Evolutionary conservation across 2,329 filamentous ascomycete species (phyloP).

Genomic region (Emergomyces orientalis): DNA sequence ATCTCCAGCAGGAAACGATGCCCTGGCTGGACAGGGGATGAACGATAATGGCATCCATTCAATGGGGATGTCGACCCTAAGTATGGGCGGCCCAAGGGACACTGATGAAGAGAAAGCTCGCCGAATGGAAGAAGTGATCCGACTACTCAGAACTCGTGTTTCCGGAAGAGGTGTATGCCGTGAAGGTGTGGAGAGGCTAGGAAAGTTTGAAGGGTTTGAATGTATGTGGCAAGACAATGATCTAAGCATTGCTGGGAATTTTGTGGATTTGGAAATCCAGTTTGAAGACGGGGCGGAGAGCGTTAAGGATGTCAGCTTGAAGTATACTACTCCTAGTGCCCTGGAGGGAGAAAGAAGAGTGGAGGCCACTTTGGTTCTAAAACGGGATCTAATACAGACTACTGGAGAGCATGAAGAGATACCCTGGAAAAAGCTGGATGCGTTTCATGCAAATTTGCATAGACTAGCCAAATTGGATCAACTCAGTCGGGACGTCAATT

Average conservation of each 20-base stretch:
- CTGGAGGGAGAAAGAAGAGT: slow-evolving; percentile 34
- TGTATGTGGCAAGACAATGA: slow-evolving; percentile 40
- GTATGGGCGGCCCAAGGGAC: slow-evolving; percentile 29
- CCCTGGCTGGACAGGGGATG: slow-evolving; percentile 28
- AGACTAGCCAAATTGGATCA: slow-evolving; percentile 38
- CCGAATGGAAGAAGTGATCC: slow-evolving; percentile 35
- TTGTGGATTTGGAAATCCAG: slow-evolving; percentile 39
- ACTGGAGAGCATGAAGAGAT: slow-evolving; percentile 25
- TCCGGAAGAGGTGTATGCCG: slow-evolving; percentile 37
- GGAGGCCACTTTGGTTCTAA: slow-evolving; percentile 36
- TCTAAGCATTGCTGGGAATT: slow-evolving; percentile 39
- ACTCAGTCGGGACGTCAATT: slow-evolving; percentile 38
- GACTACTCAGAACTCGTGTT: slow-evolving; percentile 32
- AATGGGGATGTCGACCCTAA: slow-evolving; percentile 31
- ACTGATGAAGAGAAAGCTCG: slow-evolving; percentile 35
- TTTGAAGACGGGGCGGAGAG: slow-evolving; percentile 33
- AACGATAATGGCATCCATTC: slow-evolving; percentile 33
- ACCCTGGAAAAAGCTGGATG: slow-evolving; percentile 30
- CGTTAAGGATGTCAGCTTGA: slow-evolving; percentile 37
- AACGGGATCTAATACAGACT: slow-evolving; percentile 30
- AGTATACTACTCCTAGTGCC: slow-evolving; percentile 34
- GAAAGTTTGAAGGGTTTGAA: slow-evolving; percentile 37
- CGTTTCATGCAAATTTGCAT: slow-evolving; percentile 36
- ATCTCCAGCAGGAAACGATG: slow-evolving; percentile 31
- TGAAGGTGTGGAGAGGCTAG: slow-evolving; percentile 36